These are phyloP conservation scores for Trichoderma sp. DNA, from an alignment of 2,329 filamentous ascomycete genomes.

Conservation along the genomic window DNA sequence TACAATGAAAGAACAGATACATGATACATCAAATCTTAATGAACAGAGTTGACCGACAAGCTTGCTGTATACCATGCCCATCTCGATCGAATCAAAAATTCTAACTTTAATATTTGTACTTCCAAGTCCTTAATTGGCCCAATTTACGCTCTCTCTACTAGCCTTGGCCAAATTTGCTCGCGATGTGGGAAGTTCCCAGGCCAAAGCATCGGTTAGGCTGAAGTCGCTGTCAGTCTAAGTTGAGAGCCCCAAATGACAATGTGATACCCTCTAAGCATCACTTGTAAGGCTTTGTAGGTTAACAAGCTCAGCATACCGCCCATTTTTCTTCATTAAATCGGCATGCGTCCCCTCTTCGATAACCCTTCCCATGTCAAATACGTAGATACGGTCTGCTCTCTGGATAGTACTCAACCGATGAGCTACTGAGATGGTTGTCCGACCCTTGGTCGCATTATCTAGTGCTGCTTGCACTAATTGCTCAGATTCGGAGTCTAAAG, in stretches of 20 bases:
- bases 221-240: not conserved
- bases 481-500: not conserved
- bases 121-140: fast-evolving
- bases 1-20: no score
- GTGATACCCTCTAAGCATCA: not conserved
- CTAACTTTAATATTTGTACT: not conserved
- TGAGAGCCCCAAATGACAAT: not conserved
- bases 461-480: not conserved
- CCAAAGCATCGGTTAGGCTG: not conserved
- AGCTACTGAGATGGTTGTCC: not conserved
- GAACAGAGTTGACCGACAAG: no score
- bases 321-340: not conserved
- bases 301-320: not conserved
- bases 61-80: not conserved
- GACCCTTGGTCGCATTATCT: not conserved
- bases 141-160: not conserved
- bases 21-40: no score
- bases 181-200: not conserved
- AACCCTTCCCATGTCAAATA: not conserved
- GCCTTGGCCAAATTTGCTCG: not conserved
- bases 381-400: not conserved
- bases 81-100: not conserved
- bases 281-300: not conserved
- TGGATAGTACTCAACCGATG: not conserved
- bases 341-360: not conserved